Conservation (phyloP, 2,329 filamentous ascomycete species). For the Xylaria sp. region DNA sequence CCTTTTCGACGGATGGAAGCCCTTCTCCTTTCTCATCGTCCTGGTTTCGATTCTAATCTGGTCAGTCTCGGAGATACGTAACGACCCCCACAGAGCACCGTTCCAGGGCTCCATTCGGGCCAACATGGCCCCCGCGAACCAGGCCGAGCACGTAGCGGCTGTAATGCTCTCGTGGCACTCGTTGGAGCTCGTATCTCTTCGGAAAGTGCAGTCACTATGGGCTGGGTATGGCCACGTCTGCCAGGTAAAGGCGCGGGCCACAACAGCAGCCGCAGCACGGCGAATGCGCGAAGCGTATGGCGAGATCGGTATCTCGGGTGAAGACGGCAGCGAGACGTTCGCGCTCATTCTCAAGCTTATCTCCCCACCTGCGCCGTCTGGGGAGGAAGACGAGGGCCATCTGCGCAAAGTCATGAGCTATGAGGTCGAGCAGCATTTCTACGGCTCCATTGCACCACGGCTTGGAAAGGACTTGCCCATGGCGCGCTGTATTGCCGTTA, state of each 20-base stretch:
- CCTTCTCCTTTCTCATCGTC: conserved; percentile 3
- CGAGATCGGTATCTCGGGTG: conserved; percentile 11
- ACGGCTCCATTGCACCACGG: conserved; percentile 58
- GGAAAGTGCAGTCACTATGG: conserved; percentile 53
- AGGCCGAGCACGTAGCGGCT: conserved; percentile 45
- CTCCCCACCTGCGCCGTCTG: conserved; percentile 50
- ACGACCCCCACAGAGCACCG: background rate
- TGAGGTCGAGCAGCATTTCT: conserved; percentile 70
- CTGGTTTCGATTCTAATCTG: background rate
- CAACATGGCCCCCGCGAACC: conserved; percentile 22
- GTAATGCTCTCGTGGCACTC: conserved; percentile 48
- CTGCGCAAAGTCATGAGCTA: conserved; percentile 70
- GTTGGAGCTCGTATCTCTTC: conserved; percentile 48
- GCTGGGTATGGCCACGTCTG: conserved; percentile 63
- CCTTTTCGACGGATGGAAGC: background rate
- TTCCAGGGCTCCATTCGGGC: background rate
- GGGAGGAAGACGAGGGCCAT: conserved; percentile 62
- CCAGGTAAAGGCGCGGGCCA: conserved; percentile 52
- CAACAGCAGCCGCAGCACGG: conserved; percentile 27
- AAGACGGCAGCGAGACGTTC: conserved; percentile 35
- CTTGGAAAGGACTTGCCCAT: conserved; percentile 44
- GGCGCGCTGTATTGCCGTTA: conserved; percentile 33
- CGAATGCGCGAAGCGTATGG: conserved; percentile 23
- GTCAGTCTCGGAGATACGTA: background rate
- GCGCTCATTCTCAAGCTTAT: conserved; percentile 65